A percentile compares a stretch with the other conserved stretches of the same genome.
These are phyloP conservation scores for Wilhelminamyces savonicus DNA, from an alignment of 805 yeast genomes.

Conservation along the genomic window DNA sequence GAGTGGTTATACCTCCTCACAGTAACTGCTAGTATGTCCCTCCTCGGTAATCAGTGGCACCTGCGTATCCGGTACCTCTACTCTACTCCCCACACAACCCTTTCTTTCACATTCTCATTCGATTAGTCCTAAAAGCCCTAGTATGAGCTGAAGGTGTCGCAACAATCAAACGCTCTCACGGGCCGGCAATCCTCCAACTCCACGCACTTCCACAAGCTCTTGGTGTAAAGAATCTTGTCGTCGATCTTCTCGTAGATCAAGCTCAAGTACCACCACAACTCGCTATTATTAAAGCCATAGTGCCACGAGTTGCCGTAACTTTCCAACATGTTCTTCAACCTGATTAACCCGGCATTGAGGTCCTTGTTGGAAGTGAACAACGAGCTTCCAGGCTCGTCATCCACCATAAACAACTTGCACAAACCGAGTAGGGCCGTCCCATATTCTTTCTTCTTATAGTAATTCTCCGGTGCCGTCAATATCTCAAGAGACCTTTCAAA, in stretches of 20 bases:
- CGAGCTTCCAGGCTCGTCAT: constrained; percentile 24
- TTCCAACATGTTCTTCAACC: constrained; percentile 45
- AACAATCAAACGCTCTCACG: constrained; percentile 34
- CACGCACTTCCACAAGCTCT: constrained; percentile 57
- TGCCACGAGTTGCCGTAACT: constrained; percentile 31
- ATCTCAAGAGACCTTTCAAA: constrained; percentile 56
- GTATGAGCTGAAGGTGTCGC: constrained; percentile 18
- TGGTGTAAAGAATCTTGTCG: constrained; percentile 41
- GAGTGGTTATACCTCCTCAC: too few relatives aligned
- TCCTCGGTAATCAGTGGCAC: too few relatives aligned
- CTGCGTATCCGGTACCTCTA: too few relatives aligned
- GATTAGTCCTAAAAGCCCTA: background rate
- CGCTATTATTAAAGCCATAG: constrained; percentile 37
- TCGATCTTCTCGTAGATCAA: constrained; percentile 54
- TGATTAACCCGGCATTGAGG: constrained; percentile 51
- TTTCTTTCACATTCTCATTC: too few relatives aligned
- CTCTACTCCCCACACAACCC: too few relatives aligned
- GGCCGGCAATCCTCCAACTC: constrained; percentile 59
- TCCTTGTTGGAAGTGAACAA: constrained; percentile 53
- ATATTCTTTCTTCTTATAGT: constrained; percentile 29
- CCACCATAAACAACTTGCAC: constrained; percentile 42
- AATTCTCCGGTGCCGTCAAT: constrained; percentile 15
- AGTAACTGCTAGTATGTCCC: too few relatives aligned
- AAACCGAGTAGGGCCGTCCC: constrained; percentile 51
- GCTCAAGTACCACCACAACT: constrained; percentile 67